These are phyloP conservation scores for Ramaria sp. DNA, from an alignment of 768 basidiomycete genomes.

Conservation along the genomic window DNA sequence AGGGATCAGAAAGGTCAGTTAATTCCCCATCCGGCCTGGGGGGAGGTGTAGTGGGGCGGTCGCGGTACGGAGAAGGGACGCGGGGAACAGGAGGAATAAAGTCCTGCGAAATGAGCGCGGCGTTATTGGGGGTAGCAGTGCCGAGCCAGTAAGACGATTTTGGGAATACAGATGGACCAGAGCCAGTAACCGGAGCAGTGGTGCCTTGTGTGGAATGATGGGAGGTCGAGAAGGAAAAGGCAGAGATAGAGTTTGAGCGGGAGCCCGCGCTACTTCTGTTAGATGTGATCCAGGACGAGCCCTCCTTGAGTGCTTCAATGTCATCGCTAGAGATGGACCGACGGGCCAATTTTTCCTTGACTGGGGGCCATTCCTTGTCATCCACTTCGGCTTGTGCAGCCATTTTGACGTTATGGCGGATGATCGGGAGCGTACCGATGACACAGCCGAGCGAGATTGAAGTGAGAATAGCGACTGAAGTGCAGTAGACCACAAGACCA, in stretches of 20 bases:
- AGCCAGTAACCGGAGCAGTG: conserved; percentile 24
- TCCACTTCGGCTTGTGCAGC: conserved; percentile 36
- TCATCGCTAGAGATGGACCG: conserved; percentile 64
- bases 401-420: conserved; percentile 45
- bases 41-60: conserved; percentile 30
- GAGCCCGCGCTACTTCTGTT: conserved; percentile 38
- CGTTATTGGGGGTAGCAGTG: conserved; percentile 29
- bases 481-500: conserved; percentile 50
- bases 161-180: conserved; percentile 23
- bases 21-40: conserved; percentile 23
- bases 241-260: conserved; percentile 46
- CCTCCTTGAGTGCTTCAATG: conserved; percentile 60
- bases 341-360: conserved; percentile 37
- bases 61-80: conserved; percentile 48
- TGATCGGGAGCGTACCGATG: conserved; percentile 48
- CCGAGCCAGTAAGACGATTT: conserved; percentile 61
- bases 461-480: conserved; percentile 38
- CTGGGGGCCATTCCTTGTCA: conserved; percentile 48
- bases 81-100: conserved; percentile 44
- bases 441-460: conserved; percentile 47
- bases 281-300: conserved; percentile 75
- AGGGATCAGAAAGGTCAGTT: conserved; percentile 46
- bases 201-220: conserved; percentile 27
- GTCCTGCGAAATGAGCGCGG: conserved; percentile 21
- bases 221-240: conserved; percentile 65